Base-by-base conservation (phyloP, 805 yeast species). In the Starmerella stellata region DNA sequence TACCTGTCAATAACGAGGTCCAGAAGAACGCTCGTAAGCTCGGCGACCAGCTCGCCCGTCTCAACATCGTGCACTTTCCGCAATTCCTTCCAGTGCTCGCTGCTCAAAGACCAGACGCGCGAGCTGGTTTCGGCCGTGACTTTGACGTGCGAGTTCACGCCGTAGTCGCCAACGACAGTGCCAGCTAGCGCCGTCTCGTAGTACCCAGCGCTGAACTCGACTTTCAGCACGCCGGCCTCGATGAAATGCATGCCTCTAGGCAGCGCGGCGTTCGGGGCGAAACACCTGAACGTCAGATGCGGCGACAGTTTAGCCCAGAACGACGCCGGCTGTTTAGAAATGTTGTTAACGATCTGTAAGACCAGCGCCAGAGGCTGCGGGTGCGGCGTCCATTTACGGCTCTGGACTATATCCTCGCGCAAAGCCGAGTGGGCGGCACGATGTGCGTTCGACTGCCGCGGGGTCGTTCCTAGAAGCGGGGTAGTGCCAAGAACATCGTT, bases 251-350 rank as follows among this genome's bases (percentile, higher is more conserved):
- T 33, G 17, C 49, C 50, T 3, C 36, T 5, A 1, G 38, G 41
- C 11, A 41, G 37, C 14, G 24, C 13, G 9, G 44, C 41, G 14
- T 25, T 14, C 19, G 29, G 21, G 17, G 24, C 38, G 23, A 21
- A 37, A 3, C 35, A 30, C 23, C 38, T 2, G n/a, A 7, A 32
- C 25, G 58, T 54, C 47, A 83, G 72, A 47, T 61, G 75, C 3
- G 71, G 70, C 1, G 72, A 61, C n/a, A 81, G 49, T 24, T 61
- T 59, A 5, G 62, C 50, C 94, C 94, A 85, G 51, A 79, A 74
- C 5, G 59, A 57, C 18, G 64, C 69, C 30, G 58, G 63, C 30
- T 45, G 63, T 16, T 56, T 52, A 11, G 81, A 70, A 4, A 74
- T 54, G 1, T 77, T 78, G 39, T 69, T 72, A 54, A 76, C 70